Conservation (phyloP, 75 land plant genomes). For the Sequoiadendron giganteum region DNA sequence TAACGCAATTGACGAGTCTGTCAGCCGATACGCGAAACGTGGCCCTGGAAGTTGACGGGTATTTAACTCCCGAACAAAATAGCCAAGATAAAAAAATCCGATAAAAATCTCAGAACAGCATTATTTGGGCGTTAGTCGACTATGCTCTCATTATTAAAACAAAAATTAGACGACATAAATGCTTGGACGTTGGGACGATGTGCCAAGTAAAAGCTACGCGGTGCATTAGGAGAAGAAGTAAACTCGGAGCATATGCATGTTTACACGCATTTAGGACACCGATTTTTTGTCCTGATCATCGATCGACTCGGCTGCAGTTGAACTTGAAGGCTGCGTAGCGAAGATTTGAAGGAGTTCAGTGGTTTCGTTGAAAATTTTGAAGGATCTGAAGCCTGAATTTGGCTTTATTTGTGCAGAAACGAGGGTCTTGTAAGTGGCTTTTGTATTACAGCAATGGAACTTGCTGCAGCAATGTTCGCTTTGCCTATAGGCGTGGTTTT, state of each 20-base stretch:
- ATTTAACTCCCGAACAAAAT: background rate
- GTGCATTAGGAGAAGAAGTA: background rate
- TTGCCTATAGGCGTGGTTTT: constrained; percentile 37
- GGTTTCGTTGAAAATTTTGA: background rate
- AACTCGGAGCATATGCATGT: background rate
- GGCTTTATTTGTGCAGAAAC: background rate
- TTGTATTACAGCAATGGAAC: background rate
- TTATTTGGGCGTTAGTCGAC: no score
- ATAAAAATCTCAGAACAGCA: background rate
- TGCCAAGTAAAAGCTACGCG: background rate
- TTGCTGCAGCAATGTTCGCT: constrained; percentile 15
- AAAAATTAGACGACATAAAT: background rate
- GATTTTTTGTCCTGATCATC: background rate
- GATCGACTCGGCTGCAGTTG: background rate
- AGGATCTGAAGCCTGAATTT: background rate
- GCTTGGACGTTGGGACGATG: background rate
- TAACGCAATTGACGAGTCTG: background rate
- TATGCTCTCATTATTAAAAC: no score
- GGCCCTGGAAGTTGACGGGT: background rate
- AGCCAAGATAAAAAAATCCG: background rate
- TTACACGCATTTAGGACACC: background rate
- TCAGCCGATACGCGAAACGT: background rate
- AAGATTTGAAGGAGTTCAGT: background rate
- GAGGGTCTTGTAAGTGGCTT: background rate
- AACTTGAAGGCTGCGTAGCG: background rate